Evolutionary conservation across 257 asterid genomes (phyloP).

Genomic region (Mitragyna speciosa): DNA sequence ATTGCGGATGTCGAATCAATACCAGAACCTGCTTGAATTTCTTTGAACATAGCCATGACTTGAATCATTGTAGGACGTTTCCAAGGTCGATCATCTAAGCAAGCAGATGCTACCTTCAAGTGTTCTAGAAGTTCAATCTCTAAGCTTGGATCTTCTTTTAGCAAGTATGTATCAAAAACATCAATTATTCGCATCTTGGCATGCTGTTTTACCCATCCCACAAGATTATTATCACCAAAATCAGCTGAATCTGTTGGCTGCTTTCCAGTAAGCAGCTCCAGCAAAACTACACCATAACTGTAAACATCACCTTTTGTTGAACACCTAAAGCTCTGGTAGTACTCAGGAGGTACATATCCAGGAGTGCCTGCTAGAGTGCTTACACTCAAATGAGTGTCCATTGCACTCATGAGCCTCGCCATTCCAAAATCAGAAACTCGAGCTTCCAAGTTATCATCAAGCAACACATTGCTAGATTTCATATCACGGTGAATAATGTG

Average conservation of each 20-base stretch:
- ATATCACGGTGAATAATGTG: slow-evolving; percentile 91
- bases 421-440: slow-evolving; percentile 95
- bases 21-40: slow-evolving; percentile 77
- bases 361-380: slow-evolving; percentile 96
- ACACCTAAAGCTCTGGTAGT: slow-evolving; percentile 87
- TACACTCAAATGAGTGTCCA: slow-evolving; percentile 90
- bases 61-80: slow-evolving; percentile 86
- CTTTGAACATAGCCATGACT: slow-evolving; percentile 84
- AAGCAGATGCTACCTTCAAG: slow-evolving; percentile 68
- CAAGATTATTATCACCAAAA: slow-evolving; percentile 90
- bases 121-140: slow-evolving; percentile 79
- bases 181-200: slow-evolving; percentile 62
- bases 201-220: slow-evolving; percentile 87
- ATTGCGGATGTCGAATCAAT: slow-evolving; percentile 56
- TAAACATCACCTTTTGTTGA: slow-evolving; percentile 89
- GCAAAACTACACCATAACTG: slow-evolving; percentile 86
- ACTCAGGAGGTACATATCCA: slow-evolving; percentile 94
- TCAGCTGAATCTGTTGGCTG: slow-evolving; percentile 85
- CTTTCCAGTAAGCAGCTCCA: slow-evolving; percentile 84
- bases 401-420: slow-evolving; percentile 85
- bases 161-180: slow-evolving; percentile 60
- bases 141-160: slow-evolving; percentile 68
- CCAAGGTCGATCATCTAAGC: slow-evolving; percentile 81
- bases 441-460: slow-evolving; percentile 82
- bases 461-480: slow-evolving; percentile 92